Percentiles rank a stretch among this genome's conserved stretches.
Conservation (phyloP, 2,329 filamentous ascomycete genomes). For the Dothiorella sarmentorum region DNA sequence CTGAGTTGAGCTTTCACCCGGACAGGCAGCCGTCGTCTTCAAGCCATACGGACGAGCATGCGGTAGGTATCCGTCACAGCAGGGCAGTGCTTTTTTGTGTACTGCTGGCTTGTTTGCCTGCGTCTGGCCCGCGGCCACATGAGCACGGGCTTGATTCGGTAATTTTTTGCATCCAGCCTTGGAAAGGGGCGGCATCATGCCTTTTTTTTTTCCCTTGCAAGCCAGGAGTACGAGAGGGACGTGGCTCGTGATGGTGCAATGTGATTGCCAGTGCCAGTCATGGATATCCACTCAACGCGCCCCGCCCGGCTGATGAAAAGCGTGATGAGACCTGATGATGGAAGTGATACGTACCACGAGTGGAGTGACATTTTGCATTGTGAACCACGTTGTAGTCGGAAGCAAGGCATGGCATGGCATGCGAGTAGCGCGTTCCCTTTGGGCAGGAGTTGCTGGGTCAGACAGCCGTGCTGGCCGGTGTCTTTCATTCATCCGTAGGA, state of each 20-base stretch:
- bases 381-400: background rate
- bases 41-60: background rate
- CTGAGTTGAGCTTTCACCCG: background rate
- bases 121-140: background rate
- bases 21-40: background rate
- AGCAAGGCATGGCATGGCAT: background rate
- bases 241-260: background rate
- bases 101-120: background rate
- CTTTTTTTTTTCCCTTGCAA: background rate
- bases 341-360: conserved; percentile 1
- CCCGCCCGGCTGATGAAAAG: background rate
- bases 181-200: conserved; percentile 10
- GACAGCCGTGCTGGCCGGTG: background rate
- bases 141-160: conserved; percentile 1
- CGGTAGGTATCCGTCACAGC: too few species aligned
- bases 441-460: background rate
- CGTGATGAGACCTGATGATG: conserved; percentile 1
- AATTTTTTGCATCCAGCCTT: background rate
- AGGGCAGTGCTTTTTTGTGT: conserved; percentile 1
- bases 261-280: background rate
- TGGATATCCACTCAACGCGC: background rate
- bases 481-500: background rate
- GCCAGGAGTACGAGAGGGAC: background rate
- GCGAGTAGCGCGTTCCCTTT: background rate
- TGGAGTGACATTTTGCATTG: conserved; percentile 4